phyloP scores from a whole-genome alignment of 371 early-diverging fungal genomes.

The Syncephalis plumigaleata region DNA sequence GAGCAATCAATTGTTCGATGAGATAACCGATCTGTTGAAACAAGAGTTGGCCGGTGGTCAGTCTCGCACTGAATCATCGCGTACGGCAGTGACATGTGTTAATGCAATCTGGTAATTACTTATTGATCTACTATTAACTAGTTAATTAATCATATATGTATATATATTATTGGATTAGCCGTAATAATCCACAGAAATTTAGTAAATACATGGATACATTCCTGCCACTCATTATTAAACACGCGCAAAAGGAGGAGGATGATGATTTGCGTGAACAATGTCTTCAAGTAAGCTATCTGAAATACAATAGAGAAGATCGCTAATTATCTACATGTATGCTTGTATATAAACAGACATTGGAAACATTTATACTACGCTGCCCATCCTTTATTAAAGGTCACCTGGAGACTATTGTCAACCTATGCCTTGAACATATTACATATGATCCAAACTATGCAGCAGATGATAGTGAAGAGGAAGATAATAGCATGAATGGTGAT shows the following conservation, averaged over 20 bases:
- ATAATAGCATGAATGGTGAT: slow-evolving; percentile 47
- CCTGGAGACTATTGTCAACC: slow-evolving; percentile 34
- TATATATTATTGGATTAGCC: slow-evolving; percentile 1
- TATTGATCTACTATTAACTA: too few species aligned
- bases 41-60: slow-evolving; percentile 4
- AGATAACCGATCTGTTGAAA: slow-evolving; percentile 21
- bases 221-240: slow-evolving; percentile 41
- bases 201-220: slow-evolving; percentile 45
- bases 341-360: slow-evolving; percentile 28
- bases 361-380: slow-evolving; percentile 62
- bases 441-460: slow-evolving; percentile 84
- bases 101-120: too few species aligned
- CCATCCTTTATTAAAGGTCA: slow-evolving; percentile 48
- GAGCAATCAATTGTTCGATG: slow-evolving; percentile 50
- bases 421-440: slow-evolving; percentile 47
- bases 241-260: slow-evolving; percentile 37
- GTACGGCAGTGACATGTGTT: too few species aligned
- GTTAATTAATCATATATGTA: too few species aligned
- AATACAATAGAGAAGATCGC: too few species aligned
- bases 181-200: slow-evolving; percentile 30
- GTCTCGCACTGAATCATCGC: too few species aligned
- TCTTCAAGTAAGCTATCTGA: slow-evolving; percentile 27
- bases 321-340: slow-evolving; percentile 1
- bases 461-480: slow-evolving; percentile 53
- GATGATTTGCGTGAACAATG: slow-evolving; percentile 77